Percentiles rank a stretch among this genome's conserved stretches.
Evolutionary conservation across 2,329 filamentous ascomycete genomes (phyloP).

Genomic region (Penicillium crustosum): DNA sequence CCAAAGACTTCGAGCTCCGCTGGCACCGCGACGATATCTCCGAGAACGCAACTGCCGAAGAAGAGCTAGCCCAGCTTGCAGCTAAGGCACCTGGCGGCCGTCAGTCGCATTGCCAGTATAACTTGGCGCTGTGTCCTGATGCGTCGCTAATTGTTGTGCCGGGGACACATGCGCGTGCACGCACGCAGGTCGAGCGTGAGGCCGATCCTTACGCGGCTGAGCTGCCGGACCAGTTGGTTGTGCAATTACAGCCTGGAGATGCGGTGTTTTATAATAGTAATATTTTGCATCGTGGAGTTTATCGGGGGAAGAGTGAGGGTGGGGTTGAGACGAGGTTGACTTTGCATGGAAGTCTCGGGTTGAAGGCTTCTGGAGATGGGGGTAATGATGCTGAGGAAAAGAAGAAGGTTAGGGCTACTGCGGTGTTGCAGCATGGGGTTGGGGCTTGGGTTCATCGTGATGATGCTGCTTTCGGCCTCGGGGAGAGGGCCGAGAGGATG

Average conservation of each 20-base stretch:
- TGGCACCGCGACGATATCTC: conserved; percentile 88
- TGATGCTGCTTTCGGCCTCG: conserved; percentile 42
- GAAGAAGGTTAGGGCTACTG: conserved; percentile 43
- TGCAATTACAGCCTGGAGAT: conserved; percentile 70
- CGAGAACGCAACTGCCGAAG: conserved; percentile 61
- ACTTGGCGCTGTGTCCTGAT: conserved; percentile 77
- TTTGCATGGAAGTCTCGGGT: conserved; percentile 45
- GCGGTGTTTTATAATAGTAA: conserved; percentile 89
- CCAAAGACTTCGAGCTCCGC: conserved; percentile 67
- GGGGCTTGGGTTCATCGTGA: conserved; percentile 46
- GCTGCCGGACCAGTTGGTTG: conserved; percentile 64
- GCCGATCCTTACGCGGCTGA: conserved; percentile 64
- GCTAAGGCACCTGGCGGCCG: conserved; percentile 45
- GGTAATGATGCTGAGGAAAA: conserved; percentile 23
- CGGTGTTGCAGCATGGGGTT: conserved; percentile 49
- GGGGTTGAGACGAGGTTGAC: conserved; percentile 43
- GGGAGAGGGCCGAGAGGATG: conserved; percentile 45
- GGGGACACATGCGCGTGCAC: conserved; percentile 68
- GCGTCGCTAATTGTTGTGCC: conserved; percentile 73
- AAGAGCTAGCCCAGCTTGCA: conserved; percentile 64
- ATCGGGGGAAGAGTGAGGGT: conserved; percentile 39
- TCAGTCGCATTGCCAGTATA: conserved; percentile 81
- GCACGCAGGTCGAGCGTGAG: conserved; percentile 67
- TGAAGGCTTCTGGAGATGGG: conserved; percentile 30
- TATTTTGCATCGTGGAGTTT: conserved; percentile 60